Percentiles rank a stretch among this genome's conserved stretches.
phyloP scores from a whole-genome alignment of 345 rosid genomes.

The Euphorbia lathyris region DNA sequence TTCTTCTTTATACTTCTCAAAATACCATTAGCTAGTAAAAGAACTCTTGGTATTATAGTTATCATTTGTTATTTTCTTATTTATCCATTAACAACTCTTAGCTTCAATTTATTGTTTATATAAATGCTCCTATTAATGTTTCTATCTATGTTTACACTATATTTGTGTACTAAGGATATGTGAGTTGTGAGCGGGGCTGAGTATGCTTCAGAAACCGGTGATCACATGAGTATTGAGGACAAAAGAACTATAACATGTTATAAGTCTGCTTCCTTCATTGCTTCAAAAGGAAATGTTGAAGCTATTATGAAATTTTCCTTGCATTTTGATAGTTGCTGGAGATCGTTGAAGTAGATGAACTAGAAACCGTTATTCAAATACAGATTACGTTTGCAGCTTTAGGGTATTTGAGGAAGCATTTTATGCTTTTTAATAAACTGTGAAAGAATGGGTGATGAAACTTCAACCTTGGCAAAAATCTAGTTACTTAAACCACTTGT shows the following conservation, averaged over 20 bases:
- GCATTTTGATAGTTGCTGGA: not conserved
- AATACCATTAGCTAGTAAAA: not conserved
- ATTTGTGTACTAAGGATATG: not conserved
- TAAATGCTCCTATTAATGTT: not conserved
- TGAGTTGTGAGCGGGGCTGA: too few relatives aligned
- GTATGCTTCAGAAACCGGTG: too few relatives aligned
- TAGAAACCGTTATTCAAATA: not conserved
- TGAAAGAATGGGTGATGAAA: not conserved
- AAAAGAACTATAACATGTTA: not conserved
- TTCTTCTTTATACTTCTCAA: not conserved
- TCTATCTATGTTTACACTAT: not conserved
- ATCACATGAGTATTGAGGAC: too few relatives aligned
- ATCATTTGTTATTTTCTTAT: not conserved
- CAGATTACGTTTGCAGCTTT: not conserved
- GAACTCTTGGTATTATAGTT: not conserved
- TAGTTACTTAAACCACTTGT: not conserved
- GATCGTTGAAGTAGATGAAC: not conserved
- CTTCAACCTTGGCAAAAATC: not conserved
- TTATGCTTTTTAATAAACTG: not conserved
- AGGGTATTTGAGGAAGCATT: not conserved
- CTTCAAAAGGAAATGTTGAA: not conserved
- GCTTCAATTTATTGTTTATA: not conserved
- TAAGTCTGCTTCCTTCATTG: too few relatives aligned
- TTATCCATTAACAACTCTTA: not conserved
- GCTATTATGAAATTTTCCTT: slow-evolving; percentile 1